Percentiles rank a stretch among this genome's conserved stretches.
Evolutionary conservation across 2,329 filamentous ascomycete species (phyloP).

Genomic region (Colletotrichum shisoi): DNA sequence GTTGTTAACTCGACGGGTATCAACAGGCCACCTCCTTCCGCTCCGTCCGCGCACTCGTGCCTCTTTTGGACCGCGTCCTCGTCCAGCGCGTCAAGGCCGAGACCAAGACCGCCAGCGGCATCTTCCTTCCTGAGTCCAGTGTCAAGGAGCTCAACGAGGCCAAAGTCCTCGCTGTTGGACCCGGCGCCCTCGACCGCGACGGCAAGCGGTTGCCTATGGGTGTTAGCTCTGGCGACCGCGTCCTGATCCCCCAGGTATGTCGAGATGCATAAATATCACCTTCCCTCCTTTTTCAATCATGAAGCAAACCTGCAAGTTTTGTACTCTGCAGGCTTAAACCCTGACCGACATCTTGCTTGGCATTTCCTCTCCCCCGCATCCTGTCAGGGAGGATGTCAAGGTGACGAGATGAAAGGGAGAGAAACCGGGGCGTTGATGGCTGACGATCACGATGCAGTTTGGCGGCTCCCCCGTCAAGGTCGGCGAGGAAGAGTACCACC

Average conservation of each 20-base stretch:
- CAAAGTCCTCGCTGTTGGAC: constrained; percentile 93
- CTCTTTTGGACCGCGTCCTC: constrained; percentile 96
- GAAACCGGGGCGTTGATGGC: background rate
- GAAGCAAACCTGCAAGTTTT: constrained; percentile 20
- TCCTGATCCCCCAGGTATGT: constrained; percentile 91
- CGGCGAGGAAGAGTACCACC: constrained; percentile 92
- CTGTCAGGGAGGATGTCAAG: background rate
- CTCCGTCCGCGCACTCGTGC: constrained; percentile 92
- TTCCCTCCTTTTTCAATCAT: constrained; percentile 18
- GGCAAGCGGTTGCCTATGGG: constrained; percentile 88
- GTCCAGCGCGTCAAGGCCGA: constrained; percentile 98
- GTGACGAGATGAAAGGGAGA: background rate
- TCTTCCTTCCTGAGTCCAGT: constrained; percentile 95
- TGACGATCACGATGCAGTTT: constrained; percentile 63
- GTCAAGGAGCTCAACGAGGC: constrained; percentile 99
- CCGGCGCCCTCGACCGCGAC: constrained; percentile 84
- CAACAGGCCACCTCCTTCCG: constrained; percentile 77
- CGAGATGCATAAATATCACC: background rate
- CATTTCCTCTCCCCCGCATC: background rate
- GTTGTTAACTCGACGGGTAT: background rate
- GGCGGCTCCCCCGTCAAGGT: constrained; percentile 96
- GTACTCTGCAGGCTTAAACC: background rate
- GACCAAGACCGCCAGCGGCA: constrained; percentile 92
- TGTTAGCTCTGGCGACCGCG: constrained; percentile 84
- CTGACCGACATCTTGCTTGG: background rate